Evolutionary conservation across 441 rosid species (phyloP).

Genomic region (Erysimum cheiri): DNA sequence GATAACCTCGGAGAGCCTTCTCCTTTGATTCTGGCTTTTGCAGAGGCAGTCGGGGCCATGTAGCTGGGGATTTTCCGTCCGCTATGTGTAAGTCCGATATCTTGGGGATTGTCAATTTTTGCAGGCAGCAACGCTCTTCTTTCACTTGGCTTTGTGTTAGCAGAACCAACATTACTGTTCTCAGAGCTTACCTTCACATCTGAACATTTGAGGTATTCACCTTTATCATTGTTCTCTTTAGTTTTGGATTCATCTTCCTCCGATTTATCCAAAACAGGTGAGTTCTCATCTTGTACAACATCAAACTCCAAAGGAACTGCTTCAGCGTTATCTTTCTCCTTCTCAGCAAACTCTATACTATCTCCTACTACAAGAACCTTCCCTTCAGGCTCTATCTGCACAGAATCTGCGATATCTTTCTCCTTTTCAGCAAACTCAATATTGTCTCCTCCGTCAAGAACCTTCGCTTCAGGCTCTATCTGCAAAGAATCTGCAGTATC

Average conservation of each 20-base stretch:
- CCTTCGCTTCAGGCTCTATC: slow-evolving; percentile 45
- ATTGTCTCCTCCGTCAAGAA: slow-evolving; percentile 40
- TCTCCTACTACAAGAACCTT: slow-evolving; percentile 45
- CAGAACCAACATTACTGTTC: slow-evolving; percentile 42
- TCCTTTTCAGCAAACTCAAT: slow-evolving; percentile 44
- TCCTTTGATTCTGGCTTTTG: slow-evolving; percentile 69
- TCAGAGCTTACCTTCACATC: slow-evolving; percentile 48
- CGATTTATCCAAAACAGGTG: slow-evolving; percentile 11
- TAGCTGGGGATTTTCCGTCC: slow-evolving; percentile 71
- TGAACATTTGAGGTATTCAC: slow-evolving; percentile 43
- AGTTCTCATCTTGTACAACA: slow-evolving; percentile 44
- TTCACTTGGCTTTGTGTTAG: slow-evolving; percentile 52
- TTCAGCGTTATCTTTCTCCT: slow-evolving; percentile 41
- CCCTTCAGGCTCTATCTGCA: slow-evolving; percentile 35
- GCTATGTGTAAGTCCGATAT: slow-evolving; percentile 51
- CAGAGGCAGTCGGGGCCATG: slow-evolving; percentile 86
- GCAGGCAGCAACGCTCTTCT: slow-evolving; percentile 63
- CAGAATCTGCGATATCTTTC: slow-evolving; percentile 30
- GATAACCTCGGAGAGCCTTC: slow-evolving; percentile 61
- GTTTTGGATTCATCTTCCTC: slow-evolving; percentile 43
- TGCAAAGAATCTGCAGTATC: slow-evolving; percentile 26
- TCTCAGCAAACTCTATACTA: slow-evolving; percentile 41
- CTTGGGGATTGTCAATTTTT: slow-evolving; percentile 52
- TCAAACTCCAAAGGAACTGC: slow-evolving; percentile 40
- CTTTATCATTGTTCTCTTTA: slow-evolving; percentile 47